These are phyloP conservation scores for Tricladium varicosporioides DNA, from an alignment of 2,329 filamentous ascomycete genomes.

Conservation along the genomic window DNA sequence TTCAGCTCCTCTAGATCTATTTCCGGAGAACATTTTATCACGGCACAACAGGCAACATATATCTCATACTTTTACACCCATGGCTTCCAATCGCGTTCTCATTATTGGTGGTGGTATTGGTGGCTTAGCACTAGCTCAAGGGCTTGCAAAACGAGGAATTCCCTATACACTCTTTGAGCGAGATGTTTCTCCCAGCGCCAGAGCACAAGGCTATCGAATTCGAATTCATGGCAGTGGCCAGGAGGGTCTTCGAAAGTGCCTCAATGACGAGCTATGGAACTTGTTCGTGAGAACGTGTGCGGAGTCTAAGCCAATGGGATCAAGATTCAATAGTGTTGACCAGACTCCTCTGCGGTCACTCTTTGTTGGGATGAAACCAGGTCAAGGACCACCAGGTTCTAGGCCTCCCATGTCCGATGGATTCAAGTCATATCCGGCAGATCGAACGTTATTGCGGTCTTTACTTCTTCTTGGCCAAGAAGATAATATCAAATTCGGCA, in stretches of 20 bases:
- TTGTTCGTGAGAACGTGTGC: conserved; percentile 25
- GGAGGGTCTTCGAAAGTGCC: conserved; percentile 14
- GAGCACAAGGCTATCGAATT: conserved; percentile 43
- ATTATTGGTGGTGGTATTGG: conserved; percentile 37
- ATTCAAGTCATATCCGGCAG: conserved; percentile 26
- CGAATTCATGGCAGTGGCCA: conserved; percentile 30
- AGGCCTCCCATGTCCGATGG: neutral
- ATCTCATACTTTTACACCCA: neutral
- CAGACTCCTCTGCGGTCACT: neutral
- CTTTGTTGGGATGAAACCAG: neutral
- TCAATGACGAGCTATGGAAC: conserved; percentile 17
- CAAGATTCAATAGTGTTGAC: conserved; percentile 15
- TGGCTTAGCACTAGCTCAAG: conserved; percentile 35
- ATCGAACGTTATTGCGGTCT: conserved; percentile 36
- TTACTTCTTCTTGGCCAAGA: conserved; percentile 34
- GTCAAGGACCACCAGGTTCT: no score
- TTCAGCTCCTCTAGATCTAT: no score
- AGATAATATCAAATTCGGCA: conserved; percentile 33
- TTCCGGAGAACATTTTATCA: no score
- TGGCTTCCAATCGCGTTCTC: conserved; percentile 16
- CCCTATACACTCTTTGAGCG: conserved; percentile 57
- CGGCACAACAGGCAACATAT: neutral
- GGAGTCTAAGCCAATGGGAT: conserved; percentile 6
- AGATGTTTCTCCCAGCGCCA: conserved; percentile 45
- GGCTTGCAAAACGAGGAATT: conserved; percentile 30